Percentiles rank a stretch among this genome's conserved stretches.
Evolutionary conservation across 345 rosid genomes (phyloP).

Genomic region (Aquilaria sinensis): DNA sequence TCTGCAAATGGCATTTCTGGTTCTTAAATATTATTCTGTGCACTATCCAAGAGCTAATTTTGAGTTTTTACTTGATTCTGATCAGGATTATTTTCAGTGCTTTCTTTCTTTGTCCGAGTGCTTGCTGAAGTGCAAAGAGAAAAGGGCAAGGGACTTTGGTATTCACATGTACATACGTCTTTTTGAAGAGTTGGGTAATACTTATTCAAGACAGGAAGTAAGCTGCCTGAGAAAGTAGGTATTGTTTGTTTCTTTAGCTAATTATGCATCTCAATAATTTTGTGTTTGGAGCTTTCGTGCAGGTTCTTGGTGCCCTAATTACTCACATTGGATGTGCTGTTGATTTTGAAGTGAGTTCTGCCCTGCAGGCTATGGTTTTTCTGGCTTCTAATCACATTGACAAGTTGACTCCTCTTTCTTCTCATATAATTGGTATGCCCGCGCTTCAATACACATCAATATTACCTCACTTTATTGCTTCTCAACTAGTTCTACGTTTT

Average conservation of each 20-base stretch:
- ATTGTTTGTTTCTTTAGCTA: not conserved
- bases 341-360: conserved; percentile 64
- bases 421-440: conserved; percentile 66
- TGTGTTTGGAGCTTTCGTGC: conserved; percentile 21
- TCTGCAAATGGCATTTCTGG: conserved; percentile 3
- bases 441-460: not conserved
- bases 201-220: conserved; percentile 77
- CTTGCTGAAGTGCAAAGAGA: conserved; percentile 72
- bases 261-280: not conserved
- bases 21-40: conserved; percentile 8
- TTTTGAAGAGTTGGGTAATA: conserved; percentile 61
- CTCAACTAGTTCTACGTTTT: conserved; percentile 12
- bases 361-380: conserved; percentile 55
- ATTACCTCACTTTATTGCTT: conserved; percentile 5
- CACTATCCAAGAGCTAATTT: conserved; percentile 8
- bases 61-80: conserved; percentile 13
- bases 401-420: conserved; percentile 66
- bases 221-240: conserved; percentile 6
- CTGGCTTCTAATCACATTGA: conserved; percentile 50
- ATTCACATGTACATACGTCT: conserved; percentile 45
- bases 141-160: conserved; percentile 66
- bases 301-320: conserved; percentile 77
- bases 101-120: conserved; percentile 70
- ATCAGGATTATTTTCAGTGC: conserved; percentile 59
- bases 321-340: conserved; percentile 84